These are phyloP conservation scores for Lasiosphaeria hispida DNA, from an alignment of 495 filamentous ascomycete genomes.

Conservation along the genomic window DNA sequence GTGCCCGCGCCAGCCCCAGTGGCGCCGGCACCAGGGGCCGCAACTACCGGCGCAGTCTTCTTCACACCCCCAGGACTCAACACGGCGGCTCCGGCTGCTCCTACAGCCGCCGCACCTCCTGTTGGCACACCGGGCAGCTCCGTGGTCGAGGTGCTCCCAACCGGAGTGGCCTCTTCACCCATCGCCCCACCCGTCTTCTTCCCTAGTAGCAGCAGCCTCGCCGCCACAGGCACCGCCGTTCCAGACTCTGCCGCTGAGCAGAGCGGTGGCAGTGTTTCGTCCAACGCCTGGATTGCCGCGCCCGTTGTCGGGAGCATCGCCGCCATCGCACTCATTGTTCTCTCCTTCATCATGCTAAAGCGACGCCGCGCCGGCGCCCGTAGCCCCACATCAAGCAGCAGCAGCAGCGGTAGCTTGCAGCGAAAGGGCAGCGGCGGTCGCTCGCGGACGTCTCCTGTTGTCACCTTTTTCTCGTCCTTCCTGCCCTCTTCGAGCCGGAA, in stretches of 20 bases:
- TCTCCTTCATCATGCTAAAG: constrained; percentile 37
- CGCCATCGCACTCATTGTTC: constrained; percentile 32
- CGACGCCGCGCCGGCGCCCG: constrained; percentile 25
- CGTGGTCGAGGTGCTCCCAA: too few species aligned
- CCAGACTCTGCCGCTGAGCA: constrained; percentile 4
- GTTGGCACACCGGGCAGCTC: neutral
- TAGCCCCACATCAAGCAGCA: constrained; percentile 14
- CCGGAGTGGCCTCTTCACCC: neutral
- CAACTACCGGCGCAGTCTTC: constrained; percentile 17
- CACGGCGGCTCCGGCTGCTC: neutral
- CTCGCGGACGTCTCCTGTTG: constrained; percentile 15
- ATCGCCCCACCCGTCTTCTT: constrained; percentile 6
- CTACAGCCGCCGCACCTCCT: neutral
- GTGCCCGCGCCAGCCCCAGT: constrained; percentile 7
- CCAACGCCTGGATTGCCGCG: constrained; percentile 38
- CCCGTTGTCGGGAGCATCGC: constrained; percentile 40
- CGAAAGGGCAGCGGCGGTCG: neutral
- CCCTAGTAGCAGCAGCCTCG: neutral
- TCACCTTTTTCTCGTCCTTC: constrained; percentile 21
- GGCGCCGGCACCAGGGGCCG: neutral
- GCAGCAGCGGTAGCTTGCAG: constrained; percentile 3
- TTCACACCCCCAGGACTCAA: constrained; percentile 24
- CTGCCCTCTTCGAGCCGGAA: constrained; percentile 13
- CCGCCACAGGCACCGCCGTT: neutral
- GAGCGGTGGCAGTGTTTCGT: constrained; percentile 1